phyloP scores from a whole-genome alignment of 2,329 filamentous ascomycete species.

The Pyrenochaeta sp. region DNA sequence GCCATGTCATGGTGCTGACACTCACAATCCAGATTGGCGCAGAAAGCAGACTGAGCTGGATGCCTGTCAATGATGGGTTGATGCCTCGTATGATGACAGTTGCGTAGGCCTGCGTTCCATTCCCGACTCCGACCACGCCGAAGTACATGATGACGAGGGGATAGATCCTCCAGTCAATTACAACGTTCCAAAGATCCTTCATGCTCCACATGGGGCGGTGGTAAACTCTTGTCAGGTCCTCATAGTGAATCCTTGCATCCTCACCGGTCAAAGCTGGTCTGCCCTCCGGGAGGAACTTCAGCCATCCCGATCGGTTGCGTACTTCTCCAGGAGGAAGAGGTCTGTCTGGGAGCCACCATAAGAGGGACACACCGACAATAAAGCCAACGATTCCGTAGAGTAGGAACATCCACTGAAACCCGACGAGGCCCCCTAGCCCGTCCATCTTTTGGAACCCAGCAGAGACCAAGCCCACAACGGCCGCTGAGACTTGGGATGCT shows the following conservation, averaged over 20 bases:
- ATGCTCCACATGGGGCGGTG: slow-evolving; percentile 76
- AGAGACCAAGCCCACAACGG: slow-evolving; percentile 87
- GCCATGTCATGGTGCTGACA: slow-evolving; percentile 20
- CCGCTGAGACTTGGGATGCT: slow-evolving; percentile 85
- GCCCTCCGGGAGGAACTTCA: slow-evolving; percentile 72
- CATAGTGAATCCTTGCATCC: slow-evolving; percentile 83
- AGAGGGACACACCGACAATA: slow-evolving; percentile 73
- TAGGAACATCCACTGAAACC: slow-evolving; percentile 93
- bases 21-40: slow-evolving; percentile 91
- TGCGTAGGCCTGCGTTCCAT: slow-evolving; percentile 87
- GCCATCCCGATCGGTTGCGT: slow-evolving; percentile 60
- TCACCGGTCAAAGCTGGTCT: slow-evolving; percentile 77
- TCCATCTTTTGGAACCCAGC: slow-evolving; percentile 95
- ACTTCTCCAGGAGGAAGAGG: slow-evolving; percentile 76
- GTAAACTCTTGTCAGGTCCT: slow-evolving; percentile 82
- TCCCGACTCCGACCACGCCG: slow-evolving; percentile 90
- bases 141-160: slow-evolving; percentile 92
- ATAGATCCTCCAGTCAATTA: slow-evolving; percentile 89
- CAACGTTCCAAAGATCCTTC: slow-evolving; percentile 72
- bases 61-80: slow-evolving; percentile 73
- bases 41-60: slow-evolving; percentile 82
- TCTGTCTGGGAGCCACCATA: slow-evolving; percentile 92
- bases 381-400: slow-evolving; percentile 81
- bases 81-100: slow-evolving; percentile 86
- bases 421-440: slow-evolving; percentile 75